Evolutionary conservation across 2,329 filamentous ascomycete species (phyloP), one percentile per base, ranked within the genome.

Genomic region (Amylocarpus encephaloides): DNA sequence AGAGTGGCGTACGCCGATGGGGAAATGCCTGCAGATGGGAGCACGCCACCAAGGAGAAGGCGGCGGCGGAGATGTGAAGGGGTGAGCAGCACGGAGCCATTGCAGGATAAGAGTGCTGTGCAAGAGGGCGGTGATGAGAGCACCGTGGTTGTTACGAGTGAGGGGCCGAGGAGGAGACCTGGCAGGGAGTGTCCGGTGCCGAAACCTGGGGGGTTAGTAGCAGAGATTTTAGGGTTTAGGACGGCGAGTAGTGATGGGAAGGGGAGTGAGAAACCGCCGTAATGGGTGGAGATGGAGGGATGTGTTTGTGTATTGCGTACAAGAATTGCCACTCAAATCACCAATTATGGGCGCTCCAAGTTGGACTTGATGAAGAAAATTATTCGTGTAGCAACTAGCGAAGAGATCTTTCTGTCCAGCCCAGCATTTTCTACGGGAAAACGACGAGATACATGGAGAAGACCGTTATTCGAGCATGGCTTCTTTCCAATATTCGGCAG

Each of bases 141-240:
- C 43, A 63, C 65, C 30, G 70, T 74, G 59, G 64, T 73, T 56
- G 55, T 71, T 63, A 59, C 74, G 68, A 57, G 66, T 71, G 59
- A 67, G 64, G 58, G 74, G 67, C 60, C 66, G 69, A 60, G 67
- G 65, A 54, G 61, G 58, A 73, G 71, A 48, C 64, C 70, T 41
- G 76, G 75, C 64, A 78, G 88, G 62, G 88, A 94, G 66, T 98
- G 93, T 65, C 93, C 93, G 0, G 83, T 98, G 11, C 93, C 93
- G 5, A 96, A 96, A 69, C 92, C 93, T 0, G 77, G 82, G 30
- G 91, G 90, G 2, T 70, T 90, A 32, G 70, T 95, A 41, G 88
- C 87, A 11, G 79, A 86, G 64, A 73, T 92, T 71, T 89, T 59
- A 70, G 61, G 63, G 13, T 62, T 66, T 12, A 61, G 59, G 22